Evolutionary conservation across 768 basidiomycete species (phyloP).

Genomic region (Mycena amicta): DNA sequence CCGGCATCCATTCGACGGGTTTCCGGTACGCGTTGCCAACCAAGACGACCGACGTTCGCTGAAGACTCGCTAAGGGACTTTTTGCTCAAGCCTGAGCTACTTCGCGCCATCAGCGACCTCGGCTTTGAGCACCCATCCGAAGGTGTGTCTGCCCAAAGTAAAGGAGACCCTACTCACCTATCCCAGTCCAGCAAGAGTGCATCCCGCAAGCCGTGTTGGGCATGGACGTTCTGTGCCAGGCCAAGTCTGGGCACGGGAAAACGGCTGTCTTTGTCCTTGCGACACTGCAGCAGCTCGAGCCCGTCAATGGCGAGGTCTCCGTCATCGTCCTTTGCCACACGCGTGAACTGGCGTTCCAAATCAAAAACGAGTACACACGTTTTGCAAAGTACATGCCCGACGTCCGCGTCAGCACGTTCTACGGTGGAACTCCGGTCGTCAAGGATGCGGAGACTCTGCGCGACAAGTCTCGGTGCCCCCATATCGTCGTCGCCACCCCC

Average conservation of each 20-base stretch:
- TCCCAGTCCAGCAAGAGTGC: constrained; percentile 96
- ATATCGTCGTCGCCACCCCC: constrained; percentile 98
- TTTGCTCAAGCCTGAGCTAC: constrained; percentile 93
- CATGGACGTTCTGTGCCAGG: constrained; percentile 99
- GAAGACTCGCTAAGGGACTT: constrained; percentile 70
- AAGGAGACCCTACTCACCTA: constrained; percentile 2
- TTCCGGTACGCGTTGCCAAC: constrained; percentile 69
- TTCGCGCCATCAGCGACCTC: constrained; percentile 97
- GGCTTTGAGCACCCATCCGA: constrained; percentile 99
- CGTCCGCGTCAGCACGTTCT: constrained; percentile 96
- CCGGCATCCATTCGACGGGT: constrained; percentile 99
- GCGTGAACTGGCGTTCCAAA: constrained; percentile 98
- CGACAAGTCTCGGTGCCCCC: constrained; percentile 96
- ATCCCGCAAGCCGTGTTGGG: constrained; percentile 99
- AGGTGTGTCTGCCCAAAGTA: constrained; percentile 53
- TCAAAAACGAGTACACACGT: constrained; percentile 99
- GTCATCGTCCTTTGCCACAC: constrained; percentile 99
- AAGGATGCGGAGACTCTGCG: constrained; percentile 94
- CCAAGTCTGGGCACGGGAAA: constrained; percentile 98
- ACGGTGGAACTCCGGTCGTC: constrained; percentile 91
- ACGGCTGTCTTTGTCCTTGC: constrained; percentile 99
- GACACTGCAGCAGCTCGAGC: constrained; percentile 96
- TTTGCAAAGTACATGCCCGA: constrained; percentile 99
- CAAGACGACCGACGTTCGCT: neutral
- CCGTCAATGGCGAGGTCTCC: constrained; percentile 96